phyloP scores from a whole-genome alignment of 2,329 filamentous ascomycete species.

The Chaetomiaceae sp. region DNA sequence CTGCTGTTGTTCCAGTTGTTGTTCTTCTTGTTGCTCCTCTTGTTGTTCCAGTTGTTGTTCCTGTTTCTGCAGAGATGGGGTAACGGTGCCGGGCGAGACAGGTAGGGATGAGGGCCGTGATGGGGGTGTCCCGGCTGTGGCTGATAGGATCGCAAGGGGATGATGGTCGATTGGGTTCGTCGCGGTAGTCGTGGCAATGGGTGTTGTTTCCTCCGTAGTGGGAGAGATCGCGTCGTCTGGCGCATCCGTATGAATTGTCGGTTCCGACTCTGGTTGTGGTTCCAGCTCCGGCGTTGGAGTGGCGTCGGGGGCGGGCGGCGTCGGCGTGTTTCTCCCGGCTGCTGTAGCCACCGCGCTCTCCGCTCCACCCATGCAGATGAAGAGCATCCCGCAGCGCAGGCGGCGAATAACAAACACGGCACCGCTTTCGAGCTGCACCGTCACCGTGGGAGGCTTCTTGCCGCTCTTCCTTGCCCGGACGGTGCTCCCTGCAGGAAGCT shows the following conservation, averaged over 20 bases:
- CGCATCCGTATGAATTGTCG: neutral
- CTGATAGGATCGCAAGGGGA: too few species aligned
- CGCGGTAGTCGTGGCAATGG: neutral
- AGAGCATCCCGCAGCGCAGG: conserved; percentile 53
- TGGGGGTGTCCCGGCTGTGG: too few species aligned
- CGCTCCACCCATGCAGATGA: conserved; percentile 49
- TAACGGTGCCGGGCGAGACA: too few species aligned
- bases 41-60: too few species aligned
- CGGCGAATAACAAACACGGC: conserved; percentile 54
- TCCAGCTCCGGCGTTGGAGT: conserved; percentile 1
- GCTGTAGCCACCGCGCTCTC: conserved; percentile 3
- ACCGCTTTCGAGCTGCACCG: conserved; percentile 50
- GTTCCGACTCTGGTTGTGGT: neutral
- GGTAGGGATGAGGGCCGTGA: too few species aligned
- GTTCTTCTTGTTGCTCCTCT: too few species aligned
- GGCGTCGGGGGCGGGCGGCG: neutral
- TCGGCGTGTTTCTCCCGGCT: neutral
- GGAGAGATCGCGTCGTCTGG: neutral
- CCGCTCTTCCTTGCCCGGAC: conserved; percentile 8
- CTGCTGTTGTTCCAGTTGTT: too few species aligned
- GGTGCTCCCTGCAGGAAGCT: conserved; percentile 5
- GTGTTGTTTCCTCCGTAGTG: neutral
- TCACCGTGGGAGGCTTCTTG: conserved; percentile 35
- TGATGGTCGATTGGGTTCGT: neutral
- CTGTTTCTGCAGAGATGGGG: too few species aligned